Evolutionary conservation across 2,329 filamentous ascomycete genomes (phyloP), one percentile per base, ranked within the genome.

Genomic region (Monosporascus sp.): DNA sequence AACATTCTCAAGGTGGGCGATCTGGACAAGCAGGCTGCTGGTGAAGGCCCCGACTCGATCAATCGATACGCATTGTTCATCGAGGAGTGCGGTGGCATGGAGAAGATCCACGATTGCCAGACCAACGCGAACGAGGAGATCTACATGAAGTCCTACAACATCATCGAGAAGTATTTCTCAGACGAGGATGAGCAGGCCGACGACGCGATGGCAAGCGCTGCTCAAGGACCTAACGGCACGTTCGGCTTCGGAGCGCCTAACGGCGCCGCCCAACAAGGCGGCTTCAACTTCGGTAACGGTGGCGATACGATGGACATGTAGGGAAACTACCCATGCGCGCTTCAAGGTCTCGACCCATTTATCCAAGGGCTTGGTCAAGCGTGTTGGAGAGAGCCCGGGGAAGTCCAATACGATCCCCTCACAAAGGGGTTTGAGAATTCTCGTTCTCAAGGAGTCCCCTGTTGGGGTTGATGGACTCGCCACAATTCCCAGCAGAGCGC

Each of bases 81-180:
- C 63, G 94, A 99, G 76, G 94, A 99, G 76, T 96, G 92, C 63
- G 91, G 91, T 68, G 94, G 94, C 62, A 99, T 99, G 94, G 94
- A 97, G 80, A 97, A 97, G 87, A 97, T 99, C 64, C 94, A 99
- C 77, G 93, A 97, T 66, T 97, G 94, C 84, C 94, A 99, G 81
- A 97, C 95, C 80, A 99, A 99, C 68, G 93, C 93, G 79, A 99
- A 99, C 76, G 94, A 99, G 77, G 94, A 99, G 77, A 99, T 99
- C 65, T 99, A 99, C 82, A 97, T 99, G 93, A 99, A 99, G 85
- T 94, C 94, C 0, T 99, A 97, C 83, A 97, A 96, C 83, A 99
- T 99, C 75, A 99, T 99, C 63, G 94, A 99, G 82, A 97, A 97
- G 80, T 99, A 99, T 83, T 99, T 99, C 79, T 97, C 92, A 0